These are phyloP conservation scores for Marasmius fiardii DNA, from an alignment of 1,284 basidiomycete species.

Conservation along the genomic window DNA sequence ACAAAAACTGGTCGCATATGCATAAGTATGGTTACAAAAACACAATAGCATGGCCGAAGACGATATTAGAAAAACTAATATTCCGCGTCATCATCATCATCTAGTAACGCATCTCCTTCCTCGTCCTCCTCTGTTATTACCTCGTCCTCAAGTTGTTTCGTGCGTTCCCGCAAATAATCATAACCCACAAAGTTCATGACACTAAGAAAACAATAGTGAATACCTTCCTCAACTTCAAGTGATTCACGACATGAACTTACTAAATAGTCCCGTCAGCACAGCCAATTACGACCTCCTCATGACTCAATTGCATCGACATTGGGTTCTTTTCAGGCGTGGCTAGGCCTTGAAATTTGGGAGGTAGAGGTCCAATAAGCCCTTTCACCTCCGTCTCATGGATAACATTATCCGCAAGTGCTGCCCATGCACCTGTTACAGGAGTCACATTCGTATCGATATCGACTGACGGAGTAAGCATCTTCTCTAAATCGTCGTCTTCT, in stretches of 20 bases:
- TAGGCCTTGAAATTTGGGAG: constrained; percentile 65
- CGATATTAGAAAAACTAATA: background rate
- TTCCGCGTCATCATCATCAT: constrained; percentile 1
- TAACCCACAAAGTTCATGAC: constrained; percentile 76
- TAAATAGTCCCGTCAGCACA: constrained; percentile 88
- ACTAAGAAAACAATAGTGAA: constrained; percentile 29
- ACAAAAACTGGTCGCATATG: background rate
- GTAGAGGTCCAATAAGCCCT: constrained; percentile 58
- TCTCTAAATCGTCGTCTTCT: constrained; percentile 23
- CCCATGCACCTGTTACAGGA: constrained; percentile 67
- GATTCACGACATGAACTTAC: constrained; percentile 41
- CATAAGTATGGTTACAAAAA: background rate
- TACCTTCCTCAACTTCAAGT: constrained; percentile 1
- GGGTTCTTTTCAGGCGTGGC: constrained; percentile 84
- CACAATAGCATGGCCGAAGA: background rate
- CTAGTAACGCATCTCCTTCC: background rate
- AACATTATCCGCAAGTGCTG: constrained; percentile 41
- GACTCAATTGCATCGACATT: constrained; percentile 84
- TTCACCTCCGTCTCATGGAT: constrained; percentile 34
- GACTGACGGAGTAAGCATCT: constrained; percentile 24
- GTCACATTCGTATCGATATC: constrained; percentile 62
- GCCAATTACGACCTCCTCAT: constrained; percentile 82
- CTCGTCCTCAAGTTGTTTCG: background rate
- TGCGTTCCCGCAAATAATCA: constrained; percentile 39
- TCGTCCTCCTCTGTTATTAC: constrained; percentile 4